Conservation (phyloP, 257 asterid species). For the Fraxinus cuspidata region DNA sequence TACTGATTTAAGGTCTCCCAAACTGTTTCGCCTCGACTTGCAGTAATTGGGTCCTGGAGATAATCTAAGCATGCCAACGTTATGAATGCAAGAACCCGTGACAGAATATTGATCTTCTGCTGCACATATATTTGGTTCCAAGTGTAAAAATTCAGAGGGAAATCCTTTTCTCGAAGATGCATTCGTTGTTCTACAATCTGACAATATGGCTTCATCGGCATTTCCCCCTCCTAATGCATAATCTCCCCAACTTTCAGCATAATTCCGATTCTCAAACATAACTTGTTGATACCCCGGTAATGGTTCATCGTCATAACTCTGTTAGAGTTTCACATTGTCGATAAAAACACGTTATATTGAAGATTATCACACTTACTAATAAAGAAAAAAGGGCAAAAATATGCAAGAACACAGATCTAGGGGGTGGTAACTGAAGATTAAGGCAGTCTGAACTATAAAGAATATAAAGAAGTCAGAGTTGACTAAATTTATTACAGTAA, state of each 20-base stretch:
- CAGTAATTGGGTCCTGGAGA: constrained; percentile 47
- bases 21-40: constrained; percentile 60
- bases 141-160: constrained; percentile 28
- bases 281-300: constrained; percentile 63
- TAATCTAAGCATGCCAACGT: constrained; percentile 27
- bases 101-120: constrained; percentile 53
- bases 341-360: no score
- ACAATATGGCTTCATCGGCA: constrained; percentile 36
- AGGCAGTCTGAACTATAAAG: constrained; percentile 10
- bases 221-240: constrained; percentile 39
- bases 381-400: background rate
- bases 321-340: constrained; percentile 18
- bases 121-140: constrained; percentile 41
- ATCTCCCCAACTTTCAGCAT: constrained; percentile 61
- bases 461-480: constrained; percentile 10
- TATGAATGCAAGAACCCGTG: constrained; percentile 42
- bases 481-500: constrained; percentile 5
- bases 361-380: background rate
- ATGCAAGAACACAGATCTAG: constrained; percentile 5
- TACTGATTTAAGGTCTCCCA: constrained; percentile 61
- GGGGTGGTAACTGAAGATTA: background rate
- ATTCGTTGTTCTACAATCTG: constrained; percentile 53
- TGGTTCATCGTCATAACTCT: constrained; percentile 89
- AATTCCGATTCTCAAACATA: constrained; percentile 46
- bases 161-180: constrained; percentile 52